These are phyloP conservation scores for Suhomyces bolitotheri DNA, from an alignment of 1,139 yeast species.

Conservation along the genomic window DNA sequence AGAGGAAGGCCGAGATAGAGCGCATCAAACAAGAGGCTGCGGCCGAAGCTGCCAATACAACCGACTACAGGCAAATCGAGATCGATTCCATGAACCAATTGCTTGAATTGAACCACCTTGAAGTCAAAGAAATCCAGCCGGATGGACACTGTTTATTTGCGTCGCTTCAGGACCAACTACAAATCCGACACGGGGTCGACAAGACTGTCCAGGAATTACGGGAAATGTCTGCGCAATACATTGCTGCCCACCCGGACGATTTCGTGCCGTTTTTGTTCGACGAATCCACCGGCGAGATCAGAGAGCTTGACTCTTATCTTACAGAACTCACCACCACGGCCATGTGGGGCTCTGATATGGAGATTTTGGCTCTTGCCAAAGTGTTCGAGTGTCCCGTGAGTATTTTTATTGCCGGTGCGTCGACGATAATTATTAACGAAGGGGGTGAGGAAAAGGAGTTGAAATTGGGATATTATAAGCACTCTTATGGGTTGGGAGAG, in stretches of 20 bases:
- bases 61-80: slow-evolving; percentile 73
- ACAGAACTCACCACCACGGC: slow-evolving; percentile 68
- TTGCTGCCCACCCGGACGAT: slow-evolving; percentile 62
- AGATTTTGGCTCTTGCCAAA: slow-evolving; percentile 75
- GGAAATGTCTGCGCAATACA: slow-evolving; percentile 63
- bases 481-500: slow-evolving; percentile 87
- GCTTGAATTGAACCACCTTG: slow-evolving; percentile 48
- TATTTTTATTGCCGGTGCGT: slow-evolving; percentile 74
- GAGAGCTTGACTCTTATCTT: slow-evolving; percentile 70
- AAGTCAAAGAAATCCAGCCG: slow-evolving; percentile 69
- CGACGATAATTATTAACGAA: slow-evolving; percentile 36
- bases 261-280: slow-evolving; percentile 83
- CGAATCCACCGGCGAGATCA: slow-evolving; percentile 62
- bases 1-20: slow-evolving; percentile 68
- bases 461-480: slow-evolving; percentile 78
- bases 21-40: slow-evolving; percentile 66
- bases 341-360: slow-evolving; percentile 97
- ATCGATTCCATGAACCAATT: slow-evolving; percentile 59
- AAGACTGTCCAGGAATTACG: slow-evolving; percentile 58
- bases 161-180: slow-evolving; percentile 77
- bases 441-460: slow-evolving; percentile 56
- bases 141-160: slow-evolving; percentile 96
- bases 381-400: slow-evolving; percentile 70
- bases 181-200: slow-evolving; percentile 45
- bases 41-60: slow-evolving; percentile 63